A percentile compares a stretch with the other conserved stretches of the same genome.
Conservation (phyloP, 306 rosid species). For the Lupinus albus region DNA sequence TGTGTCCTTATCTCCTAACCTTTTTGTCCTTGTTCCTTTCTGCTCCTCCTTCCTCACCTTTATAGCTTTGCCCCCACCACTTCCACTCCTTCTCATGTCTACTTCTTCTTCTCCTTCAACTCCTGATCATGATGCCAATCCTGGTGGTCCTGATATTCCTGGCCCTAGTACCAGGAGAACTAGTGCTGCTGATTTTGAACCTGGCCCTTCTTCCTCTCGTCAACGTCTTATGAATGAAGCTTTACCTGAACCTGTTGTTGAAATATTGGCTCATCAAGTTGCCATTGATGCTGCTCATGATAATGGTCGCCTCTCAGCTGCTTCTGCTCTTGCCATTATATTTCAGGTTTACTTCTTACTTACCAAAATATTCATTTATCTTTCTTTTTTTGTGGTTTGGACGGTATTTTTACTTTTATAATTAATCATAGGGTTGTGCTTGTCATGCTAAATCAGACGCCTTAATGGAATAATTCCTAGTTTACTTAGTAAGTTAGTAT, state of each 20-base stretch:
- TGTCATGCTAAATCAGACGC: too few relatives aligned
- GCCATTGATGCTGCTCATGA: constrained; percentile 68
- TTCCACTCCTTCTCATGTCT: constrained; percentile 53
- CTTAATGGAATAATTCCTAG: neutral
- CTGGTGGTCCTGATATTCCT: constrained; percentile 33
- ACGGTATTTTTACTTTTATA: too few relatives aligned
- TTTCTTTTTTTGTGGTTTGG: neutral
- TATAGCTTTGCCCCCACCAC: constrained; percentile 30
- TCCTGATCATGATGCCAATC: constrained; percentile 35
- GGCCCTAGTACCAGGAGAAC: constrained; percentile 38
- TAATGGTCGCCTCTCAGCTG: constrained; percentile 66
- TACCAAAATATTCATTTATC: neutral
- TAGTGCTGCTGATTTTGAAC: too few relatives aligned
- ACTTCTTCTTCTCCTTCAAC: constrained; percentile 48
- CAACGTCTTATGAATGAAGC: constrained; percentile 62
- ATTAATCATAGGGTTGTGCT: neutral
- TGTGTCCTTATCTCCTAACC: constrained; percentile 79
- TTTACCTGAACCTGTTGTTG: constrained; percentile 72
- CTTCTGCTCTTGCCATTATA: constrained; percentile 64
- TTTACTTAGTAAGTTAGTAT: too few relatives aligned
- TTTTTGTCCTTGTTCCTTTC: constrained; percentile 84
- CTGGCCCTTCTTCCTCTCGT: constrained; percentile 68
- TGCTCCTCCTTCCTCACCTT: constrained; percentile 5
- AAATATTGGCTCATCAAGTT: constrained; percentile 67
- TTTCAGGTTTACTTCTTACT: constrained; percentile 60